Conservation (phyloP, 2,329 filamentous ascomycete genomes). For the Cordyceps tenuipes region DNA sequence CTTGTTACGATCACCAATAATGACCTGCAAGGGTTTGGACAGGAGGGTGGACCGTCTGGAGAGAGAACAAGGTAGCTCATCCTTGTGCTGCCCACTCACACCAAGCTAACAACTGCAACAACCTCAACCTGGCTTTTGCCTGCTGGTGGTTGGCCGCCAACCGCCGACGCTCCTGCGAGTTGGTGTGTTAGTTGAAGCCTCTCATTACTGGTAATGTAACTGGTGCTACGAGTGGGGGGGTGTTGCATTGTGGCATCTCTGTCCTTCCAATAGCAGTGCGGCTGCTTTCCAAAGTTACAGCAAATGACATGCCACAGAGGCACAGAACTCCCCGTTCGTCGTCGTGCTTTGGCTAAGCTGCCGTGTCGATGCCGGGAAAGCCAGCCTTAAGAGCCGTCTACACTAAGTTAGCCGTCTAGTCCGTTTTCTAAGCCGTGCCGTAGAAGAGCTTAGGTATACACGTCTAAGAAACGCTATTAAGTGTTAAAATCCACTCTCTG, state of each 20-base stretch:
- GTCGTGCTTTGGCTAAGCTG: conserved; percentile 72
- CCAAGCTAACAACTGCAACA: conserved; percentile 5
- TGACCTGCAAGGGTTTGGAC: background rate
- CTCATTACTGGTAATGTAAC: background rate
- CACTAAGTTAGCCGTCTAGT: conserved; percentile 57
- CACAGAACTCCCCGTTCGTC: conserved; percentile 55
- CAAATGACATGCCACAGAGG: conserved; percentile 5
- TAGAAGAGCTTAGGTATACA: conserved; percentile 55
- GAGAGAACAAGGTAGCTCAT: background rate
- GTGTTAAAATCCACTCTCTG: background rate
- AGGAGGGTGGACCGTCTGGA: conserved; percentile 2
- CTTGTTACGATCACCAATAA: background rate
- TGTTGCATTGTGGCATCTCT: conserved; percentile 9
- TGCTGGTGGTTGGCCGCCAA: background rate
- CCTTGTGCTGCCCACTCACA: conserved; percentile 6
- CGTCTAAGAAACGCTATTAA: conserved; percentile 22
- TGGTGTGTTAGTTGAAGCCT: background rate
- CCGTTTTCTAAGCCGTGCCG: conserved; percentile 81
- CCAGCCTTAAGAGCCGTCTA: conserved; percentile 58
- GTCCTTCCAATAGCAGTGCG: background rate
- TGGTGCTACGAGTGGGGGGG: conserved; percentile 1
- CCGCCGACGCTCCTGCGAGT: background rate
- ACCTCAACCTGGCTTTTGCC: background rate
- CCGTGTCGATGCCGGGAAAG: conserved; percentile 69
- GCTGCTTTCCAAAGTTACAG: background rate